Evolutionary conservation across 1,139 yeast genomes (phyloP), one percentile per base, ranked within the genome.

Genomic region (Suzukiozyma palmioleophila): DNA sequence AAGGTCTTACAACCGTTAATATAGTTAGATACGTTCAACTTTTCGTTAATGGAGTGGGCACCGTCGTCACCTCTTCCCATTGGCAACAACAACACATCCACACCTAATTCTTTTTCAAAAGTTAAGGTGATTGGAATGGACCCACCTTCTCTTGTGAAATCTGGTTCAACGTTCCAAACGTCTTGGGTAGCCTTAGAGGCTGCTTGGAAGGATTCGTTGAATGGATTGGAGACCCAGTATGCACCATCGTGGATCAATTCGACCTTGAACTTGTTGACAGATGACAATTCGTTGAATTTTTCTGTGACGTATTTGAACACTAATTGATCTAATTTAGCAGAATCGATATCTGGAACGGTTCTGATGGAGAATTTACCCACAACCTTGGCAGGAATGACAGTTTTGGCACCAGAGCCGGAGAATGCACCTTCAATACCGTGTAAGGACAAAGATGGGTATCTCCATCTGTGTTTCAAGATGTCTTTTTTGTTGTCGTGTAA

Each of bases 1-100:
- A 92, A 77, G 22, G 96, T 84, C 74, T 94, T 94, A 57, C 86
- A 82, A 46, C 99, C 99, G 59, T 87, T 85, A 52, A 92, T 81
- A 66, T 87, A 94, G 73, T 94, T 94, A 50, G 85, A 69, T 39
- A 88, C 71, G 60, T 94, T 85, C 57, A 94, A 70, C 72, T 94
- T 94, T 67, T 94, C 99, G 59, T 92, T 92, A 56, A 92, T 88
- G 24, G 97, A 88, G 63, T 94, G 99, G 38, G 99, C 98, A 52
- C 98, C 98, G 56, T 94, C 99, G 60, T 92, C 97, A 54, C 97
- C 98, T 66, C 95, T 84, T 51, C 98, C 98, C 86, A 92, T 86
- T 49, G 98, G 98, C 54, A 92, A 77, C 57, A 92, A 73, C 49
- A 92, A 74, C 27, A 90, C 97, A 50, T 82, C 83, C 31, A 95